Base-by-base conservation (phyloP, 2,329 filamentous ascomycete genomes). In the Cercospora beticola region DNA sequence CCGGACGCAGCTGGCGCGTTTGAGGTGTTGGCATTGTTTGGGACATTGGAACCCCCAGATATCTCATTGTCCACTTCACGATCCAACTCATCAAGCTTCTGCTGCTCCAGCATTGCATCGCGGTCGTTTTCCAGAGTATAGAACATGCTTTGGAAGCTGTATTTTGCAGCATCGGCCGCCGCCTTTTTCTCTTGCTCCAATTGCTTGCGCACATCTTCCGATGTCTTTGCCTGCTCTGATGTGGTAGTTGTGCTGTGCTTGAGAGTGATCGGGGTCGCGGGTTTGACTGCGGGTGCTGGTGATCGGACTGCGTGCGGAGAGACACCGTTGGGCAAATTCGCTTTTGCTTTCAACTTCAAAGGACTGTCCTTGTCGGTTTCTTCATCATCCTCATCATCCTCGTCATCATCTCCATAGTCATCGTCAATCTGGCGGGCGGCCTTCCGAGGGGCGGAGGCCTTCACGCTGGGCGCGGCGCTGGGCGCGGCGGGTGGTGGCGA, bases 101-200 rank as follows among this genome's bases (percentile, higher is more conserved):
- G 93, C 81, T 99, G 95, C 80, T 99, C 95, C 67, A 98, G 82
- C 95, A 99, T 98, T 60, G 95, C 95, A 75, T 94, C 93, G 65
- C 92, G 88, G 78, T 99, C 95, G 78, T 94, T 95, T 80, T 99
- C 95, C 33, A 98, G 85, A 1, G 95, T 97, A 80, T 97, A 94
- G 80, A 98, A 97, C 72, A 97, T 86, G 9, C 93, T 96, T 78
- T 97, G 91, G 80, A 97, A 98, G 81, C 91, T 95, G 75, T 89
- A 88, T 81, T 93, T 93, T 54, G 93, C 95, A 62, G 92, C 90
- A 77, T 97, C 93, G 77, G 97, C 94, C 59, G 92, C 94, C 31
- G 92, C 92, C 79, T 90, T 94, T 78, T 95, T 95, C 74, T 93
- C 92, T 77, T 97, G 92, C 80, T 98, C 94, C 71, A 98, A 82